Conservation (phyloP, 2,329 filamentous ascomycete genomes). For the Cytospora piceae region DNA sequence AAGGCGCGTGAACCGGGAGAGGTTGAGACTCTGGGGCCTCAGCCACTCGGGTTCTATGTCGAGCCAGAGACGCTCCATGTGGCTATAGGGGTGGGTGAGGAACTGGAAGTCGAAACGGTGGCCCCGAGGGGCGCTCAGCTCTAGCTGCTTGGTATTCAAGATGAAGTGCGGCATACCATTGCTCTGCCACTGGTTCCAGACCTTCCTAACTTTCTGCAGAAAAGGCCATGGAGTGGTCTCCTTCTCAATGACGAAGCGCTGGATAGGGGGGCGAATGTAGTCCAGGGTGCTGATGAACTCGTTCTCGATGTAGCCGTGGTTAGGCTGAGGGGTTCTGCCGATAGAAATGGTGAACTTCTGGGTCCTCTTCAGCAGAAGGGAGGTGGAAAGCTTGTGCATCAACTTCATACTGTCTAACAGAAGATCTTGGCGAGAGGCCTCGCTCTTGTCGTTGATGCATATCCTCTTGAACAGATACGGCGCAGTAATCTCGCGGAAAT, state of each 20-base stretch:
- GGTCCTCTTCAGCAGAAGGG: constrained; percentile 10
- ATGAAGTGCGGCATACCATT: constrained; percentile 12
- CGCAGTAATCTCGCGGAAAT: constrained; percentile 24
- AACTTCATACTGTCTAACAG: constrained; percentile 12
- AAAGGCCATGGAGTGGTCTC: constrained; percentile 11
- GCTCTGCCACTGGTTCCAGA: constrained; percentile 11
- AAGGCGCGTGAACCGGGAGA: constrained; percentile 13
- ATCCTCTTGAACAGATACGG: constrained; percentile 17
- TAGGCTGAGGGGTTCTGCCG: constrained; percentile 19
- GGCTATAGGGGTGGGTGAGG: constrained; percentile 22
- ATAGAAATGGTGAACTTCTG: constrained; percentile 26
- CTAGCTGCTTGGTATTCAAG: constrained; percentile 25
- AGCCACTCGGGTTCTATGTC: constrained; percentile 21
- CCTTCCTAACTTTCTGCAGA: constrained; percentile 8
- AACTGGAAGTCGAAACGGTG: constrained; percentile 26
- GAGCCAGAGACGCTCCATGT: constrained; percentile 26
- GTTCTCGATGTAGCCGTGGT: constrained; percentile 12
- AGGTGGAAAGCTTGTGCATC: background rate
- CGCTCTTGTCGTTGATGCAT: constrained; percentile 25
- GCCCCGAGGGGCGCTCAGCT: constrained; percentile 20
- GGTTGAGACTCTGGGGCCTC: constrained; percentile 9
- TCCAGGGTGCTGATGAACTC: constrained; percentile 21
- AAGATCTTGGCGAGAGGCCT: constrained; percentile 15
- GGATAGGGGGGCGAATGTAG: constrained; percentile 9
- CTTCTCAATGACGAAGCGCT: constrained; percentile 26